These are phyloP conservation scores for Alloteropsis angusta DNA, from an alignment of 202 grass and related monocot species.

Conservation along the genomic window DNA sequence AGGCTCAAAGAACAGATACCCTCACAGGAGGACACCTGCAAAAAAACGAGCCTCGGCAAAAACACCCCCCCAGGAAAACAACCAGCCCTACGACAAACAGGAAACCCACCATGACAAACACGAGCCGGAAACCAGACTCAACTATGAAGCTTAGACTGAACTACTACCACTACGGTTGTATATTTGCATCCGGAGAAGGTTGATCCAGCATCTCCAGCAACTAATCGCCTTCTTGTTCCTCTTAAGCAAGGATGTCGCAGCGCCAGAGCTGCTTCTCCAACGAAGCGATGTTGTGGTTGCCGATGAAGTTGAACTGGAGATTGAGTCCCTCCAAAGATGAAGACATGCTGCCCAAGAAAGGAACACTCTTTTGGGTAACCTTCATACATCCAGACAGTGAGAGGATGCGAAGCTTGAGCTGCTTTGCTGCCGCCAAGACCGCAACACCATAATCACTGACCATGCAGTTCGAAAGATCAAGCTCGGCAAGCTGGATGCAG, in stretches of 20 bases:
- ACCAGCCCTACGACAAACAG: slow-evolving; percentile 31
- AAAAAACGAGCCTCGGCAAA: slow-evolving; percentile 69
- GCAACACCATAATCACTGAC: slow-evolving; percentile 74
- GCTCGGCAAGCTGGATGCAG: slow-evolving; percentile 58
- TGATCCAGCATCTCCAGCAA: slow-evolving; percentile 21
- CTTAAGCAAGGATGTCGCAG: slow-evolving; percentile 89
- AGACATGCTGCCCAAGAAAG: slow-evolving; percentile 77
- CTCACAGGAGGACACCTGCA: slow-evolving; percentile 34
- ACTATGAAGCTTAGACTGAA: slow-evolving; percentile 37
- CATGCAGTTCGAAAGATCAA: slow-evolving; percentile 79
- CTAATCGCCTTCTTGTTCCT: slow-evolving; percentile 18
- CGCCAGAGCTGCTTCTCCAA: slow-evolving; percentile 78
- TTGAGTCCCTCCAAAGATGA: slow-evolving; percentile 67
- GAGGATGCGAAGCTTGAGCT: slow-evolving; percentile 66
- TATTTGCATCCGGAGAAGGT: slow-evolving; percentile 47
- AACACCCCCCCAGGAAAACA: slow-evolving; percentile 42
- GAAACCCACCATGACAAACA: slow-evolving; percentile 41
- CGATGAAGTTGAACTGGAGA: slow-evolving; percentile 69
- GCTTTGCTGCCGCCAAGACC: slow-evolving; percentile 50
- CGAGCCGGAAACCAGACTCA: slow-evolving; percentile 46
- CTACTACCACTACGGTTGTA: slow-evolving; percentile 32
- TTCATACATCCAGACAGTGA: slow-evolving; percentile 73
- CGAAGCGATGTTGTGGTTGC: slow-evolving; percentile 49
- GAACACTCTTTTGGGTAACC: slow-evolving; percentile 72
- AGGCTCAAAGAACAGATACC: slow-evolving; percentile 52